Evolutionary conservation across 179 eudicot species (phyloP), one percentile per base, ranked within the genome.

Genomic region (Heliamphora pulchella): DNA sequence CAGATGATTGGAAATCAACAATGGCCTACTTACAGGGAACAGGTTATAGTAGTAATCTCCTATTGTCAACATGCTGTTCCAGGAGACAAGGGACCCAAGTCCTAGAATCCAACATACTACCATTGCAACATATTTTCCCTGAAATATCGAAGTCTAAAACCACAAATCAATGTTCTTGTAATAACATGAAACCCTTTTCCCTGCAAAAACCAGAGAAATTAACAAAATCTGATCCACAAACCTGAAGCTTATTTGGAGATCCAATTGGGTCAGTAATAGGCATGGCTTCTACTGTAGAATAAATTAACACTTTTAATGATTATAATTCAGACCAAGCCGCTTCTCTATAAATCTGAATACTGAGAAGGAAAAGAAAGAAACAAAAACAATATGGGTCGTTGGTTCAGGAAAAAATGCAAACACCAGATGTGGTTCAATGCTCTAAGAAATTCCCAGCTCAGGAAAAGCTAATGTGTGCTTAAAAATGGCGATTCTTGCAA

Each of bases 51-150:
- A 88, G 83, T 91, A 91, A 71, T 91, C 94, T 78, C 79, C 84
- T 11, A 91, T 86, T 1, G 91, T 89, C 43, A 91, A 81, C 89
- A 91, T 85, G 82, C 94, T 89, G 76, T 89, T 89, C 94, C 94
- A 89, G 31, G 90, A 78, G 14, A 91, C 81, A n/a, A 91, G 87
- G 41, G 89, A 85, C 20, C 94, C 94, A 2, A 84, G 80, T 58
- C 94, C 94, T 4, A 91, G 89, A 69, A 91, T 67, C 88, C 88
- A 91, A 75, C 92, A 88, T 10, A 89, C 85, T 8, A 82, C 78
- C 41, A 83, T 78, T 65, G 92, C 92, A 64, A 48, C 63, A 80
- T 53, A 59, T 39, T 84, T 89, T 39, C 94, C 94, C 94, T 91
- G 88, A 74, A 81, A 74, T 43, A 77, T 79, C 6, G 64, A 48